A percentile compares a stretch with the other conserved stretches of the same genome.
These are phyloP conservation scores for Porcisia hertigi DNA, from an alignment of 208 protist species.

Conservation along the genomic window DNA sequence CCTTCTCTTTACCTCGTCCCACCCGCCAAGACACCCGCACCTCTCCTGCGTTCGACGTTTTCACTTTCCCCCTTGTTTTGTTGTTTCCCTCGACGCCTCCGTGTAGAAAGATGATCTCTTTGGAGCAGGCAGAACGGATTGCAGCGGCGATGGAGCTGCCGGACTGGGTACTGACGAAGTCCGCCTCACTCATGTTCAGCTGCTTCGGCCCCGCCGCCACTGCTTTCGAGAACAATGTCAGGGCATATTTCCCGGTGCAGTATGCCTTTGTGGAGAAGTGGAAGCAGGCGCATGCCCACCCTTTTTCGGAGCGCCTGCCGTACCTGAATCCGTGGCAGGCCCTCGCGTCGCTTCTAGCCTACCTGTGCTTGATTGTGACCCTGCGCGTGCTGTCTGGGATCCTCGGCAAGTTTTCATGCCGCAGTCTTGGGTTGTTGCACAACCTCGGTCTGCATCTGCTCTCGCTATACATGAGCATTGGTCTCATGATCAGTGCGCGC, in stretches of 20 bases:
- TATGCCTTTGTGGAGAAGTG: constrained; percentile 22
- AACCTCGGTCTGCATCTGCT: constrained; percentile 70
- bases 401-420: constrained; percentile 58
- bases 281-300: constrained; percentile 34
- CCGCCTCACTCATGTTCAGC: constrained; percentile 28
- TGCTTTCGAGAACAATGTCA: constrained; percentile 36
- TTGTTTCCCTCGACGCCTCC: neutral
- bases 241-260: constrained; percentile 28
- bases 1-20: no score
- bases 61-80: neutral
- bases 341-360: constrained; percentile 42
- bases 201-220: constrained; percentile 30
- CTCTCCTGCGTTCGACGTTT: no score
- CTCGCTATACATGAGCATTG: constrained; percentile 74
- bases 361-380: constrained; percentile 39
- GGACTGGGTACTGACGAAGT: constrained; percentile 43
- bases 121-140: constrained; percentile 37
- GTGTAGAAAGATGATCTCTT: constrained; percentile 32
- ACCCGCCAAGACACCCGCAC: no score
- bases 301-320: constrained; percentile 56
- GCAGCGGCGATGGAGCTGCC: constrained; percentile 59
- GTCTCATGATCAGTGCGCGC: constrained; percentile 57
- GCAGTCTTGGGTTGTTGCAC: constrained; percentile 50
- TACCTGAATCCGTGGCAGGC: constrained; percentile 58
- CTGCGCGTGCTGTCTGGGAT: constrained; percentile 40